Conservation (phyloP, 2,329 filamentous ascomycete genomes). For the Blastomyces gilchristii region DNA sequence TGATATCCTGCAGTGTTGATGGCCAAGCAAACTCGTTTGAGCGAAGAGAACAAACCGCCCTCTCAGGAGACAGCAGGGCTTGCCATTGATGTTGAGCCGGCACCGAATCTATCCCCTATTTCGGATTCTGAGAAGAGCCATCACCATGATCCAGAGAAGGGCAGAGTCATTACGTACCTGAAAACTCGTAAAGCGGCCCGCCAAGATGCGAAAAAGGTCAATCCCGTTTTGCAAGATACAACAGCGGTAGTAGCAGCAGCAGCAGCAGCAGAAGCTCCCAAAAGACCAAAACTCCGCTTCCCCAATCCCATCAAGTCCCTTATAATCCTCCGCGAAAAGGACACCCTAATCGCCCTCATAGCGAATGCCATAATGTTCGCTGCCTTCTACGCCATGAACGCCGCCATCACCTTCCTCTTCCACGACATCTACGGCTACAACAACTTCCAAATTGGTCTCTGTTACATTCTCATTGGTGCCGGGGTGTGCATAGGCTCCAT, state of each 20-base stretch:
- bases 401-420: conserved; percentile 39
- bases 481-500: conserved; percentile 17
- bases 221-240: background rate
- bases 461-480: conserved; percentile 23
- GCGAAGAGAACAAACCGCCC: background rate
- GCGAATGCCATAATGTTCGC: conserved; percentile 38
- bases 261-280: conserved; percentile 5
- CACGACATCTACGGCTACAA: conserved; percentile 38
- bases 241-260: background rate
- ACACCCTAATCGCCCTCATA: conserved; percentile 29
- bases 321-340: conserved; percentile 28
- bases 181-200: conserved; percentile 16
- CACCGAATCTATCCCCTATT: background rate
- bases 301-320: conserved; percentile 33
- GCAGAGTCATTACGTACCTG: conserved; percentile 11
- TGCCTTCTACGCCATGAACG: conserved; percentile 39
- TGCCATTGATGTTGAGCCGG: background rate
- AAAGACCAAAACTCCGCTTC: conserved; percentile 18
- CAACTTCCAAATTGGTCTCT: conserved; percentile 38
- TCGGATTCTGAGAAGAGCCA: background rate
- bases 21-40: background rate
- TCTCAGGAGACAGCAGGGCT: background rate
- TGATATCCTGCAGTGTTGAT: background rate
- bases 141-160: background rate
- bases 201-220: background rate